phyloP scores from a whole-genome alignment of 2,329 filamentous ascomycete species.

The Massarina eburnea region DNA sequence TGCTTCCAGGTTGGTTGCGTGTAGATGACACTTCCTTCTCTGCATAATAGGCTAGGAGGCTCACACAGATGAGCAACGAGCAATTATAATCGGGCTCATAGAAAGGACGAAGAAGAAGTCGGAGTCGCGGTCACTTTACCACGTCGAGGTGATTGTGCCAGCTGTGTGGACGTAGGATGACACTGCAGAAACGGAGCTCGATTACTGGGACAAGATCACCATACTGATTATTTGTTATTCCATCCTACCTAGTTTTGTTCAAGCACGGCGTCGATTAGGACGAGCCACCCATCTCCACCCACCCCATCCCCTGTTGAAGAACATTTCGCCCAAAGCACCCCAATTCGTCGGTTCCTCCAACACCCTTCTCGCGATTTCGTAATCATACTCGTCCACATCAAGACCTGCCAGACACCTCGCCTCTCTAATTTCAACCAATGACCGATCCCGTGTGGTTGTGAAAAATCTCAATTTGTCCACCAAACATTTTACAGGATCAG shows the following conservation, averaged over 20 bases:
- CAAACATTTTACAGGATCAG: too few relatives aligned
- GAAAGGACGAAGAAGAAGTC: conserved; percentile 10
- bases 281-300: too few relatives aligned
- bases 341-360: background rate
- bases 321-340: background rate
- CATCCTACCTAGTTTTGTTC: conserved; percentile 19
- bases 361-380: background rate
- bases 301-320: too few relatives aligned
- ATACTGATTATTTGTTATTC: conserved; percentile 11
- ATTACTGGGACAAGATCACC: conserved; percentile 16
- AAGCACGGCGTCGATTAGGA: too few relatives aligned
- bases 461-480: too few relatives aligned
- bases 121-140: conserved; percentile 11
- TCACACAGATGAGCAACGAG: conserved; percentile 27
- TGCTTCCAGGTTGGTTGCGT: conserved; percentile 18
- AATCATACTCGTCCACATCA: background rate
- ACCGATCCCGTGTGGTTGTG: too few relatives aligned
- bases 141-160: conserved; percentile 12
- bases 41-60: conserved; percentile 34
- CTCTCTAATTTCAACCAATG: background rate
- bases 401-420: background rate
- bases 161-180: conserved; percentile 23
- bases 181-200: conserved; percentile 9
- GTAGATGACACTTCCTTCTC: conserved; percentile 29
- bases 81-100: conserved; percentile 18